Percentiles rank a stretch among this genome's conserved stretches.
Conservation (phyloP, 2,329 filamentous ascomycete species). For the Scedosporium aurantiacum region DNA sequence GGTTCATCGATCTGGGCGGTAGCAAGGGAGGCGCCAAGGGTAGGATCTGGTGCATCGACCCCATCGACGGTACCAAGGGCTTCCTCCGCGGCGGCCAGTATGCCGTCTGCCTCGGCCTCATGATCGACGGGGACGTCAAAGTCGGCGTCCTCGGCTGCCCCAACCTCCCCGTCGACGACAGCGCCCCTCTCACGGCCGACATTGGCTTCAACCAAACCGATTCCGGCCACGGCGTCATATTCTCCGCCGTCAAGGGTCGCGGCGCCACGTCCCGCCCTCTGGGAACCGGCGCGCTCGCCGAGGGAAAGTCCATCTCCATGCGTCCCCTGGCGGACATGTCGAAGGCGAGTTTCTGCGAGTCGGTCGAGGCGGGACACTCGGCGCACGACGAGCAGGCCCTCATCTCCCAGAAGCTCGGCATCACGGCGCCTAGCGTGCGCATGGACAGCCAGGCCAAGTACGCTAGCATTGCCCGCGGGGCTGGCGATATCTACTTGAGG, state of each 20-base stretch:
- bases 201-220: conserved; percentile 56
- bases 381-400: conserved; percentile 66
- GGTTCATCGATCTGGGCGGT: conserved; percentile 55
- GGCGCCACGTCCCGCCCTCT: conserved; percentile 75
- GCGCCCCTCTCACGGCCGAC: conserved; percentile 48
- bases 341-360: conserved; percentile 89
- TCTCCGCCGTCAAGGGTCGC: conserved; percentile 69
- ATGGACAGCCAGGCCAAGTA: conserved; percentile 99
- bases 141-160: conserved; percentile 92
- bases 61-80: conserved; percentile 95
- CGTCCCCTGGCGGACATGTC: conserved; percentile 61
- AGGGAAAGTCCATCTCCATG: conserved; percentile 49
- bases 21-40: conserved; percentile 62
- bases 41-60: conserved; percentile 91
- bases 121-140: conserved; percentile 88
- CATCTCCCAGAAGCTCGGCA: conserved; percentile 75
- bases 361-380: conserved; percentile 86
- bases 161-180: conserved; percentile 82
- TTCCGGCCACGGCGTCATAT: conserved; percentile 72
- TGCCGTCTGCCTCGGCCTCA: conserved; percentile 82
- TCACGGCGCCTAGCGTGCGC: conserved; percentile 78
- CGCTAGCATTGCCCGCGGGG: conserved; percentile 84
- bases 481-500: conserved; percentile 88
- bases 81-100: conserved; percentile 96
- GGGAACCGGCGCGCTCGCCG: conserved; percentile 38